phyloP scores from a whole-genome alignment of 2,329 filamentous ascomycete genomes.

The Septoria linicola region DNA sequence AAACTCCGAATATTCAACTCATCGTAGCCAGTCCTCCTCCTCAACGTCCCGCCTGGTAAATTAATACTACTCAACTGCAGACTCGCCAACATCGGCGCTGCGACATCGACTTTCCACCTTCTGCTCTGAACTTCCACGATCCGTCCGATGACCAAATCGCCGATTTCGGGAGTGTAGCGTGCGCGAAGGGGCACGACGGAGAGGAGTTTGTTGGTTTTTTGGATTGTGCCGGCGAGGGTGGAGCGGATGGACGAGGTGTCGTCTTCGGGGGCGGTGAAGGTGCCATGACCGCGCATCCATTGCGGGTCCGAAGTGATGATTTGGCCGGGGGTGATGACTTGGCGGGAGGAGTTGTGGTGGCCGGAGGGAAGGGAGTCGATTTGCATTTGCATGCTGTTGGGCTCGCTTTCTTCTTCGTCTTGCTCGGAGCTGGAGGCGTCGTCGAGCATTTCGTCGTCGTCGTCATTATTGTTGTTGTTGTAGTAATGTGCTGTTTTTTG shows the following conservation, averaged over 20 bases:
- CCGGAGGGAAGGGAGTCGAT: slow-evolving; percentile 51
- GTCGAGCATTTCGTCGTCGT: slow-evolving; percentile 29
- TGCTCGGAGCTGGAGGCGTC: slow-evolving; percentile 38
- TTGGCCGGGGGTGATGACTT: slow-evolving; percentile 84
- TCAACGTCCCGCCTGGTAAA: slow-evolving; percentile 85
- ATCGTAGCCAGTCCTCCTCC: slow-evolving; percentile 89
- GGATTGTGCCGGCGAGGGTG: slow-evolving; percentile 84
- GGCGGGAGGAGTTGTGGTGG: slow-evolving; percentile 41
- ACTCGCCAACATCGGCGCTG: slow-evolving; percentile 78
- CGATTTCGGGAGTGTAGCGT: slow-evolving; percentile 92
- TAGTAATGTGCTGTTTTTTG: slow-evolving; percentile 22
- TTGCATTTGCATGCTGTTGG: slow-evolving; percentile 37
- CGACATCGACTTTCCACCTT: slow-evolving; percentile 93
- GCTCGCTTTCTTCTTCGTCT: slow-evolving; percentile 37
- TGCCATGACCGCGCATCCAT: slow-evolving; percentile 98
- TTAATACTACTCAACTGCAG: slow-evolving; percentile 90
- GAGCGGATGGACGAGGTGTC: slow-evolving; percentile 71
- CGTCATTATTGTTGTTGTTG: background rate
- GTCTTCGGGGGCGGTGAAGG: slow-evolving; percentile 62
- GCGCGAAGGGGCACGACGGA: slow-evolving; percentile 87
- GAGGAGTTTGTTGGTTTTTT: slow-evolving; percentile 94
- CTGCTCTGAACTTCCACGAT: slow-evolving; percentile 92
- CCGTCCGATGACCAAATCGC: slow-evolving; percentile 88
- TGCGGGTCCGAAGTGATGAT: slow-evolving; percentile 87
- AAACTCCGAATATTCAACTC: slow-evolving; percentile 97